Base-by-base conservation (phyloP, 2,329 filamentous ascomycete genomes). In the Trichoderma arundinaceum region DNA sequence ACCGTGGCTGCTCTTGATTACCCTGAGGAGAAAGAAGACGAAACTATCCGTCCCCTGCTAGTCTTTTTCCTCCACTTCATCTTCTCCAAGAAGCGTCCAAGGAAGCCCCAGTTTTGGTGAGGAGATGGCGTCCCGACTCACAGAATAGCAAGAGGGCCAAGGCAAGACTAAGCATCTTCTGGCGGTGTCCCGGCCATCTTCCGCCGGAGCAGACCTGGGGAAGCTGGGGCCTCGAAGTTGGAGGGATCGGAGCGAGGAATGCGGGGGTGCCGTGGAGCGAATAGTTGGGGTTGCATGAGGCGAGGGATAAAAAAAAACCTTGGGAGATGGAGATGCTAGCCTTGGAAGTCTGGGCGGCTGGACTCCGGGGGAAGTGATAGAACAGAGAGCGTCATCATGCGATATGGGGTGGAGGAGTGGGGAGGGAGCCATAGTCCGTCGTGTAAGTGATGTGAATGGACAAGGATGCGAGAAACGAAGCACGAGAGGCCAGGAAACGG, bases 221-320 rank as follows among this genome's bases (percentile, higher is more conserved):
- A 61, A 43, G 4, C 43, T 43, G 58, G 57, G 10, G 15, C 19
- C 22, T 6, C 38, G 10, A 4, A 28, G 15, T 41, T 41, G 58
- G 13, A 61, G 44, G 35, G 19, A 39, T 19, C 33, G 19, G 38
- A 22, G 12, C 12, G 46, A 61, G 35, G 35, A 51, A 61, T 61
- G 58, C 58, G 58, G 58, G 58, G 58, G 10, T 22, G 43, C 9
- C 22, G 19, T 33, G 58, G 58, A 52, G 48, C 1, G 46, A 61
- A 44, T n/a, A 33, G 7, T 22, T 17, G 39, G 57, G 33, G 33
- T 51, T 28, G 19, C 9, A 39, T 49, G 57, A 17, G 15, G 44
- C 22, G 6, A 22, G 33, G 9, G n/a, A 57, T 13, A 35, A 59
- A n/a, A 9, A 8, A n/a, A 33, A 39, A 7, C 22, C 22, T 28